Evolutionary conservation across 164 flowering plant genomes (phyloP), one percentile per base, ranked within the genome.

Genomic region (Protea cynaroides): DNA sequence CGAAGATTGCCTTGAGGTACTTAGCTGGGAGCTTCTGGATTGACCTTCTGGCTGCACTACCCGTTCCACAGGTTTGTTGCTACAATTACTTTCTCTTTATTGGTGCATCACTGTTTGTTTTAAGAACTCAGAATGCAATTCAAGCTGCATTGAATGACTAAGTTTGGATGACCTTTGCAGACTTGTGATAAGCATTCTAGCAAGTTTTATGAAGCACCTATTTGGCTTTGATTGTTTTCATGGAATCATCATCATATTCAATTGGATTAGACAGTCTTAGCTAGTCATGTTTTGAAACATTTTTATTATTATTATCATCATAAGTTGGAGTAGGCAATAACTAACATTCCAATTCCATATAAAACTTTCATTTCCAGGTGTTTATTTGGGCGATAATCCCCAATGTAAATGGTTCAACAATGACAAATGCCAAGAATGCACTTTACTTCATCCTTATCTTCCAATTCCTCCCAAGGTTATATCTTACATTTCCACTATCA

Each of bases 1-100:
- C 74, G 3, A 86, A 90, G 77, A 87, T 93, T 59, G 92, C 92
- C 1, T 58, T 63, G 2, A 80, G 88, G 65, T 93, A 90, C 72
- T 69, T 90, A 7, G 56, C 74, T 1, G 79, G 60, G 73, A 75
- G 64, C 11, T 87, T 93, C 74, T 90, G 84, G 87, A 73, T 93
- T 44, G 97, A 93, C 65, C 65, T 87, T 17, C 19, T 90, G 6
- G 94, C 94, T 49, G 92, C 98, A 21, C 69, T 90, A 54, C 97
- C 97, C 1, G 85, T 93, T 65, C 98, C 98, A 74, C 98, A 93
- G 96, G 98, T 88, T 76, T 52, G 69, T 46, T 22, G 51, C 64
- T 58, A 21, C 49, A 36, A 49, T 38, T 47, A 12, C 23, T 53
- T 53, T 34, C 38, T 64, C 25, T 73, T 52, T 10, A 15, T 5